A percentile compares a stretch with the other conserved stretches of the same genome.
Conservation (phyloP, 345 rosid species). For the Rhodomyrtus tomentosa region DNA sequence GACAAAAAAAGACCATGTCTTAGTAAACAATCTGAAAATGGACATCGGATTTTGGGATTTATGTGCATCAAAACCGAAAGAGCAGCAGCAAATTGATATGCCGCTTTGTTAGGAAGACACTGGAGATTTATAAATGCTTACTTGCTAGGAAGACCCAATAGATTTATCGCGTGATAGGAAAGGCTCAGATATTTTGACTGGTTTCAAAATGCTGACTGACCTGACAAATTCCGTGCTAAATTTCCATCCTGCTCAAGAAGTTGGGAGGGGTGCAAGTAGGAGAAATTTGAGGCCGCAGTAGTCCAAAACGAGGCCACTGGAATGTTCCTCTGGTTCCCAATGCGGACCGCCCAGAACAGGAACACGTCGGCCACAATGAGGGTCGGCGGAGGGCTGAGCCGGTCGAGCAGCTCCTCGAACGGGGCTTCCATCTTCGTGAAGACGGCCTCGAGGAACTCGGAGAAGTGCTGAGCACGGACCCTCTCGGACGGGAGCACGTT, state of each 20-base stretch:
- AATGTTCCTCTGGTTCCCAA: constrained; percentile 24
- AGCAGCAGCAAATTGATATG: neutral
- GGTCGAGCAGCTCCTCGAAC: neutral
- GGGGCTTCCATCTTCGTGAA: constrained; percentile 34
- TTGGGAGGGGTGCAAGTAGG: constrained; percentile 11
- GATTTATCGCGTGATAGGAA: neutral
- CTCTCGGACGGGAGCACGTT: constrained; percentile 38
- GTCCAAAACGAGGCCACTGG: constrained; percentile 42
- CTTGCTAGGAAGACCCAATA: no score
- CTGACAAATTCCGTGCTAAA: constrained; percentile 11
- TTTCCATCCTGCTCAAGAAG: constrained; percentile 9
- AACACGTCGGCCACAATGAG: constrained; percentile 22
- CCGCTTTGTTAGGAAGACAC: no score
- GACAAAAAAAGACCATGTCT: neutral
- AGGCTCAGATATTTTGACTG: neutral
- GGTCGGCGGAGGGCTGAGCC: neutral
- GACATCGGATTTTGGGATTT: neutral
- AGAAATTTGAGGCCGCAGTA: constrained; percentile 20
- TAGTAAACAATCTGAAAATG: neutral
- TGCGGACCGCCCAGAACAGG: constrained; percentile 16
- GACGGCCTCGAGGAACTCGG: constrained; percentile 24
- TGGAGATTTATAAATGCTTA: no score
- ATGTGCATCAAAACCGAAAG: neutral
- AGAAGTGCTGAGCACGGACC: constrained; percentile 10
- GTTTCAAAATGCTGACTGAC: neutral